These are phyloP conservation scores for Hymenoscyphus occultus DNA, from an alignment of 2,329 filamentous ascomycete genomes.

Conservation along the genomic window DNA sequence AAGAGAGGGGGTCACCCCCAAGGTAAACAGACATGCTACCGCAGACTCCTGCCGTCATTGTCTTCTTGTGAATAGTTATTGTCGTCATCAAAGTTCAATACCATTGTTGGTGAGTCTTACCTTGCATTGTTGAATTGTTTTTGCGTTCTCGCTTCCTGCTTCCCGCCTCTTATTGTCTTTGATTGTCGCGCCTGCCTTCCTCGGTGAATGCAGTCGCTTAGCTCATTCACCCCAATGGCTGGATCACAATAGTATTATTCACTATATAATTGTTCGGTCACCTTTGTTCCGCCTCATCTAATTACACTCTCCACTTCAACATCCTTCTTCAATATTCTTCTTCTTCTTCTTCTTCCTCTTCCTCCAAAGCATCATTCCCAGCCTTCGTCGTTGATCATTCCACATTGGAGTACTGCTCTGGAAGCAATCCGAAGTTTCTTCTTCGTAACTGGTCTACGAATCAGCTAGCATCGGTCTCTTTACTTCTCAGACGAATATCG, in stretches of 20 bases:
- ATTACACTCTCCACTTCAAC: background rate
- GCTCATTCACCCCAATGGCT: slow-evolving; percentile 10
- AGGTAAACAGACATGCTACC: slow-evolving; percentile 11
- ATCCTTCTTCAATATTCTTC: background rate
- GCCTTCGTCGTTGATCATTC: background rate
- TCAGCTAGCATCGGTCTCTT: background rate
- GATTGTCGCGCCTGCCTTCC: background rate
- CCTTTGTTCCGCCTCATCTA: background rate
- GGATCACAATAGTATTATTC: background rate
- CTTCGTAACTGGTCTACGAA: slow-evolving; percentile 4
- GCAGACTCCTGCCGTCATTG: slow-evolving; percentile 20
- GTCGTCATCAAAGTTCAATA: slow-evolving; percentile 11
- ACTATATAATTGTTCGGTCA: slow-evolving; percentile 4
- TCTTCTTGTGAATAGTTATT: slow-evolving; percentile 18
- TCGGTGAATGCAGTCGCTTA: slow-evolving; percentile 5
- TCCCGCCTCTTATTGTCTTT: background rate
- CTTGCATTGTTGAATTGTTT: background rate
- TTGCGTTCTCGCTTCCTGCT: background rate
- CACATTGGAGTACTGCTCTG: slow-evolving; percentile 5
- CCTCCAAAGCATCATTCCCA: background rate
- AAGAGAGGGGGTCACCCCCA: slow-evolving; percentile 19
- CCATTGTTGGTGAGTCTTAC: slow-evolving; percentile 21
- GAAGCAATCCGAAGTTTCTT: slow-evolving; percentile 3
- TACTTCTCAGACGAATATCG: background rate
- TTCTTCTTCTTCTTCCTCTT: no score